Conservation (phyloP, 768 basidiomycete genomes). For the Suillus lakei region DNA sequence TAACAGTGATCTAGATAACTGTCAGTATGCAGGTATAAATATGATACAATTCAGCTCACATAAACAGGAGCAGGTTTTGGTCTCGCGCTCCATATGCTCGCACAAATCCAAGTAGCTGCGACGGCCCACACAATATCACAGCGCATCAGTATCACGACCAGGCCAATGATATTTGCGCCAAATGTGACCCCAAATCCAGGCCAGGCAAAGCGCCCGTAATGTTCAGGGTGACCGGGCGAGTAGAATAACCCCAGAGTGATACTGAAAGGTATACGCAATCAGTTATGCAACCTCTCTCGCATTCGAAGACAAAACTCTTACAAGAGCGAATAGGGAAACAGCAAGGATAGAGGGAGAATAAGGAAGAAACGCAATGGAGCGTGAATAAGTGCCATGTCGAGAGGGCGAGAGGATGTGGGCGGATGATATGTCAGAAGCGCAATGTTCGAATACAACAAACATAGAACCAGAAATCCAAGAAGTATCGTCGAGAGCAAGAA, state of each 20-base stretch:
- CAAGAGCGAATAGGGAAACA: conserved; percentile 63
- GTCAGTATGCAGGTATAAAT: neutral
- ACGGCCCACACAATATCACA: conserved; percentile 78
- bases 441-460: conserved; percentile 81
- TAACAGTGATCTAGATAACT: conserved; percentile 52
- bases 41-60: conserved; percentile 44
- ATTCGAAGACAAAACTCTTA: conserved; percentile 22
- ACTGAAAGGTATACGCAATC: conserved; percentile 38
- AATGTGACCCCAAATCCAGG: conserved; percentile 73
- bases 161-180: conserved; percentile 61
- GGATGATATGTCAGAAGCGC: conserved; percentile 76
- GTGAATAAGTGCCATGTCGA: conserved; percentile 86
- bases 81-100: conserved; percentile 61
- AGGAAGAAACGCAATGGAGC: conserved; percentile 77
- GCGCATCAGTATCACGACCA: conserved; percentile 58
- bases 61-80: conserved; percentile 71
- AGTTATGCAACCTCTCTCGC: neutral
- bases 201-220: conserved; percentile 68
- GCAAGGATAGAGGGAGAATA: conserved; percentile 55
- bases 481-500: conserved; percentile 80
- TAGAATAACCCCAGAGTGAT: conserved; percentile 72
- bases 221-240: conserved; percentile 49
- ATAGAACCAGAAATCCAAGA: conserved; percentile 68
- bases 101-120: conserved; percentile 74
- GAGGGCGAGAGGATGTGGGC: conserved; percentile 59